Conservation (phyloP, 2,329 filamentous ascomycete species). For the Alternaria sp. region DNA sequence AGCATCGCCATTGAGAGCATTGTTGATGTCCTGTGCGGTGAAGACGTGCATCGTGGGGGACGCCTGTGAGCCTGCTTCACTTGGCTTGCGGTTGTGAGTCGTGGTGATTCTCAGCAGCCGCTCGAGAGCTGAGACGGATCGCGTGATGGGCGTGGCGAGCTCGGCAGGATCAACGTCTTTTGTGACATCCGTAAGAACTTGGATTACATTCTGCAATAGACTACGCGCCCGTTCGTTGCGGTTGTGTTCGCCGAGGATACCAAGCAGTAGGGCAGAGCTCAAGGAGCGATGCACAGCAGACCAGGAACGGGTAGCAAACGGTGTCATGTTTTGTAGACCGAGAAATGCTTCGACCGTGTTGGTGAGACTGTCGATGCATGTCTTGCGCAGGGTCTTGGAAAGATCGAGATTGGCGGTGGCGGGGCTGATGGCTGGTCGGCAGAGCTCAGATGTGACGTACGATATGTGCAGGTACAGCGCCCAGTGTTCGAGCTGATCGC, state of each 20-base stretch:
- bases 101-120: slow-evolving; percentile 48
- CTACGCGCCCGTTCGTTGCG: slow-evolving; percentile 54
- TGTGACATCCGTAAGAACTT: slow-evolving; percentile 55
- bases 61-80: slow-evolving; percentile 39
- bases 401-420: slow-evolving; percentile 53
- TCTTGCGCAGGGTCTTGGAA: slow-evolving; percentile 57
- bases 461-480: slow-evolving; percentile 67
- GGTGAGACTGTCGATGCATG: slow-evolving; percentile 63
- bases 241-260: slow-evolving; percentile 53
- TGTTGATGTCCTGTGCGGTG: slow-evolving; percentile 47
- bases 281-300: slow-evolving; percentile 53
- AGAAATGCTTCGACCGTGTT: slow-evolving; percentile 67
- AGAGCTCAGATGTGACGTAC: slow-evolving; percentile 68
- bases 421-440: slow-evolving; percentile 65
- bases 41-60: slow-evolving; percentile 42
- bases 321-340: slow-evolving; percentile 61
- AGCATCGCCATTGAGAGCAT: slow-evolving; percentile 41
- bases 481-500: slow-evolving; percentile 66
- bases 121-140: slow-evolving; percentile 55
- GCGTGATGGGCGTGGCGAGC: slow-evolving; percentile 55
- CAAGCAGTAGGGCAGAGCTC: slow-evolving; percentile 53
- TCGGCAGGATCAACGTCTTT: slow-evolving; percentile 56
- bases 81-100: slow-evolving; percentile 28
- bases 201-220: slow-evolving; percentile 55
- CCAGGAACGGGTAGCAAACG: slow-evolving; percentile 53